Evolutionary conservation across 2,329 filamentous ascomycete species (phyloP).

Genomic region (Spiromastix sp.): DNA sequence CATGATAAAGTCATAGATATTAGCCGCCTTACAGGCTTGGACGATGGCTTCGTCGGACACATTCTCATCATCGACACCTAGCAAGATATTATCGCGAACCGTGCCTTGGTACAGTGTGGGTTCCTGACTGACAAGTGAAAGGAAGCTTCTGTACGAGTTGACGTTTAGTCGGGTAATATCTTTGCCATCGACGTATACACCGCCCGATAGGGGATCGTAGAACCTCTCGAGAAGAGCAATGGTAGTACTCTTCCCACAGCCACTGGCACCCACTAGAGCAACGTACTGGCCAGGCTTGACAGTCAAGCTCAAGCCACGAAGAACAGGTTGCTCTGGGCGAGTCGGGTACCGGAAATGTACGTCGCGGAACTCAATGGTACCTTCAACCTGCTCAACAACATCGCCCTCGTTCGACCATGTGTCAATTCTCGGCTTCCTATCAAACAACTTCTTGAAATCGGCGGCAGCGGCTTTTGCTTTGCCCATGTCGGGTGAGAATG

Average conservation of each 20-base stretch:
- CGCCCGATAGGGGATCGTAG: conserved; percentile 77
- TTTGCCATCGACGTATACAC: conserved; percentile 69
- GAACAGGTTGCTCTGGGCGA: conserved; percentile 79
- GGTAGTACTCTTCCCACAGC: conserved; percentile 89
- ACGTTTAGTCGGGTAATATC: conserved; percentile 75
- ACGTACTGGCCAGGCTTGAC: conserved; percentile 39
- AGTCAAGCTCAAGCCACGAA: conserved; percentile 62
- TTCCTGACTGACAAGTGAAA: conserved; percentile 88
- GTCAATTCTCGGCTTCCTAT: conserved; percentile 72
- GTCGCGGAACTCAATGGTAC: conserved; percentile 76
- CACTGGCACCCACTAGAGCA: conserved; percentile 86
- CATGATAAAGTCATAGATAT: conserved; percentile 82
- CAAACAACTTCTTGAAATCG: conserved; percentile 73
- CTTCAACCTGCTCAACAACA: conserved; percentile 54
- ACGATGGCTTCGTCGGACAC: conserved; percentile 63
- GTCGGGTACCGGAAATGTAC: conserved; percentile 94
- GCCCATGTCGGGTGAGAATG: conserved; percentile 83
- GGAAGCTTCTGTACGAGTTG: conserved; percentile 71
- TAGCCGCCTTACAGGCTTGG: conserved; percentile 76
- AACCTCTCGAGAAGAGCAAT: conserved; percentile 89
- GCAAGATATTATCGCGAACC: conserved; percentile 79
- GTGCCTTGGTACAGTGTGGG: conserved; percentile 90
- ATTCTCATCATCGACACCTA: conserved; percentile 58
- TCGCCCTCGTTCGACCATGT: conserved; percentile 65
- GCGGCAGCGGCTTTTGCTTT: conserved; percentile 79